A percentile compares a stretch with the other conserved stretches of the same genome.
phyloP scores from a whole-genome alignment of 805 yeast genomes.

The Debaryomyces maramus region DNA sequence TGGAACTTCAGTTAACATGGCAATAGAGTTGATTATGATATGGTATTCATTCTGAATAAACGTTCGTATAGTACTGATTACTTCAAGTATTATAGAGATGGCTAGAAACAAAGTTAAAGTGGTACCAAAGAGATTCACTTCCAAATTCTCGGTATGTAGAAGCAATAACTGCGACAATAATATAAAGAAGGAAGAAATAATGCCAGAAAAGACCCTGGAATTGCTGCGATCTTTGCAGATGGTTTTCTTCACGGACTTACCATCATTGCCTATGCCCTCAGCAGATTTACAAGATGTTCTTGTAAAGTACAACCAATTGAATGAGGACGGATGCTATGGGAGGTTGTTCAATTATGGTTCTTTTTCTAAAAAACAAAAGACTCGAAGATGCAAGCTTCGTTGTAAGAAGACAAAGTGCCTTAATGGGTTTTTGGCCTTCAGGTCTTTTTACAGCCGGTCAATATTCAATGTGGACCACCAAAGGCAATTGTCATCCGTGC shows the following conservation, averaged over 20 bases:
- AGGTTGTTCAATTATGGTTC: not conserved
- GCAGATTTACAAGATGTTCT: constrained; percentile 9
- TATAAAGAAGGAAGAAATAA: not conserved
- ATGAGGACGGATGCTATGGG: not conserved
- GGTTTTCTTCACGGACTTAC: constrained; percentile 11
- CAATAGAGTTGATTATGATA: no score
- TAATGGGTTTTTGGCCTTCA: constrained; percentile 31
- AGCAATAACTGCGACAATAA: not conserved
- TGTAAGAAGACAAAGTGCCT: constrained; percentile 8
- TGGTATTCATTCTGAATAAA: no score
- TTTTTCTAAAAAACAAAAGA: not conserved
- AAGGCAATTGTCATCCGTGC: constrained; percentile 19
- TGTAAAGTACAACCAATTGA: constrained; percentile 9
- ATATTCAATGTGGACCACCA: constrained; percentile 21
- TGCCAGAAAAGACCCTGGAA: not conserved
- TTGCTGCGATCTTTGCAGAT: constrained; percentile 3
- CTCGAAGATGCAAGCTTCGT: not conserved
- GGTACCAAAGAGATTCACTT: constrained; percentile 9
- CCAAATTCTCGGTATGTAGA: constrained; percentile 6
- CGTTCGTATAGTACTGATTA: no score
- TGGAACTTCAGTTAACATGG: no score
- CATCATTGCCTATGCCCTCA: constrained; percentile 14
- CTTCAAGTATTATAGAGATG: no score
- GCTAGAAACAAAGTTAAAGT: constrained; percentile 1
- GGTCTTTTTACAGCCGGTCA: constrained; percentile 27